These are phyloP conservation scores for Gomphus bonarii DNA, from an alignment of 1,284 basidiomycete species.

Conservation along the genomic window DNA sequence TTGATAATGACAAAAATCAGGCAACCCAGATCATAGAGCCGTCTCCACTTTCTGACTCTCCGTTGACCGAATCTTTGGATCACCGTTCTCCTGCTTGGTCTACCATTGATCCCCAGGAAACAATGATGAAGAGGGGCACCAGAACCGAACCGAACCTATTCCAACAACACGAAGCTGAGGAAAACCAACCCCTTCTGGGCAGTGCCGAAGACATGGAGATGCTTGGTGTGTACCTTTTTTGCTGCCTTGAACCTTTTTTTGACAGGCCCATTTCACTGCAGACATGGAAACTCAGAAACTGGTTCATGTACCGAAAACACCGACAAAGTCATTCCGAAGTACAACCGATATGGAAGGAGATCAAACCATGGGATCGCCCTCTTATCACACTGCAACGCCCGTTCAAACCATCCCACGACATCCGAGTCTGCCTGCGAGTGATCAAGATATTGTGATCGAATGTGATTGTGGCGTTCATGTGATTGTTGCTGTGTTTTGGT, in stretches of 20 bases:
- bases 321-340: background rate
- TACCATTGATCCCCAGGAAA: background rate
- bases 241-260: background rate
- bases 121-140: constrained; percentile 15
- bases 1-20: background rate
- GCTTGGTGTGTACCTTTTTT: constrained; percentile 25
- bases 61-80: background rate
- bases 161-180: constrained; percentile 17
- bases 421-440: background rate
- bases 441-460: constrained; percentile 22
- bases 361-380: background rate
- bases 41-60: background rate
- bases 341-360: background rate
- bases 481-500: constrained; percentile 13
- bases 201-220: constrained; percentile 30
- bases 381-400: background rate
- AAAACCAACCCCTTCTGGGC: background rate
- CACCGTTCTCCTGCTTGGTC: background rate
- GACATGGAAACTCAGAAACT: constrained; percentile 2
- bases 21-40: background rate
- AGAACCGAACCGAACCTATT: constrained; percentile 34
- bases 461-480: constrained; percentile 62
- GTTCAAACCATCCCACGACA: background rate
- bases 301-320: background rate
- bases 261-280: background rate